Conservation (phyloP, 768 basidiomycete genomes). For the Myochromella boudieri region DNA sequence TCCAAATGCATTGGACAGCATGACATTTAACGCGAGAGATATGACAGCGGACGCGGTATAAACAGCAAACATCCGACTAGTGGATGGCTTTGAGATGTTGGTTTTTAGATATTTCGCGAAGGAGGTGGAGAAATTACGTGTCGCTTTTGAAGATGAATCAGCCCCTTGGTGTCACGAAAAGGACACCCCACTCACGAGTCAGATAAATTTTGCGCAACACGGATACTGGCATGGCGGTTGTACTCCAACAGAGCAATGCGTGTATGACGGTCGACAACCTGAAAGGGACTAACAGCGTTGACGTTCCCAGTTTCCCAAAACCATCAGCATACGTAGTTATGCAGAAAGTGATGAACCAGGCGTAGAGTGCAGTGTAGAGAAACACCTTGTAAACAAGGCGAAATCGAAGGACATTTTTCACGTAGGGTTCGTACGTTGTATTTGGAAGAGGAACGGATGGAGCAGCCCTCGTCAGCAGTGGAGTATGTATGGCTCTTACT, state of each 20-base stretch:
- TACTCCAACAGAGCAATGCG: constrained; percentile 45
- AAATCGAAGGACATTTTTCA: constrained; percentile 60
- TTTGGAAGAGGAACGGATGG: constrained; percentile 57
- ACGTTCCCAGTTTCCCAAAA: constrained; percentile 30
- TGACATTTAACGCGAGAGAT: constrained; percentile 42
- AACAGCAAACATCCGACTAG: constrained; percentile 40
- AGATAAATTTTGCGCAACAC: constrained; percentile 60
- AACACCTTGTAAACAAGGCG: constrained; percentile 59
- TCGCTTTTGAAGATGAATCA: constrained; percentile 30
- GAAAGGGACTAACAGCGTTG: constrained; percentile 37
- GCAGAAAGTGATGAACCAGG: constrained; percentile 41
- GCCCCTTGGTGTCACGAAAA: not conserved
- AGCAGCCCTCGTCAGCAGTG: constrained; percentile 45
- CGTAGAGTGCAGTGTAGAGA: constrained; percentile 45
- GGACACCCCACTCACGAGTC: constrained; percentile 43
- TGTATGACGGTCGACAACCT: constrained; percentile 42
- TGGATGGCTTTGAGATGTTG: constrained; percentile 47
- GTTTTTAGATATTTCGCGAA: constrained; percentile 47
- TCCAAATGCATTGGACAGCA: constrained; percentile 28
- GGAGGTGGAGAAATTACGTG: constrained; percentile 48
- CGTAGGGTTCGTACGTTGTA: constrained; percentile 63
- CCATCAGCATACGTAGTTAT: constrained; percentile 47
- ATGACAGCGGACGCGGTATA: constrained; percentile 49
- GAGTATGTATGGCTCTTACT: constrained; percentile 49
- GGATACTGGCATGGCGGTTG: constrained; percentile 54